Evolutionary conservation across 352 stramenopile genomes (phyloP).

Genomic region (Halophytophthora polymorphica): DNA sequence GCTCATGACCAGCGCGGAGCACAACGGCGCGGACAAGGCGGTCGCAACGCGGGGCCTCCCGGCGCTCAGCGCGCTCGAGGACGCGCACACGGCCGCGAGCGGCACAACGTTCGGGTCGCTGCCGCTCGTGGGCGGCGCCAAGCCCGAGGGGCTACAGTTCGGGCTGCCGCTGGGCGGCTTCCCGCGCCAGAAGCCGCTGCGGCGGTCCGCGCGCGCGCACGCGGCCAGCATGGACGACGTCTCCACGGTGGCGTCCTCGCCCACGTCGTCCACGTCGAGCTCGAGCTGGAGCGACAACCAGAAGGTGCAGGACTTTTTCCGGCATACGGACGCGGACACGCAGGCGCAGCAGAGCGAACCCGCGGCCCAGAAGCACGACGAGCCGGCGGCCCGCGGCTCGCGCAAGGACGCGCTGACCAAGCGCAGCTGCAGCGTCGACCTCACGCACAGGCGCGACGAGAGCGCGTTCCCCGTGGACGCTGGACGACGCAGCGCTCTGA

Average conservation of each 20-base stretch:
- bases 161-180: slow-evolving; percentile 24
- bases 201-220: slow-evolving; percentile 3
- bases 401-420: neutral
- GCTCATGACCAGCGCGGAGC: slow-evolving; percentile 31
- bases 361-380: slow-evolving; percentile 38
- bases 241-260: slow-evolving; percentile 2
- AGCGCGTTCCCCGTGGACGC: too few relatives aligned
- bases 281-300: slow-evolving; percentile 43
- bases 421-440: slow-evolving; percentile 2
- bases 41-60: slow-evolving; percentile 6
- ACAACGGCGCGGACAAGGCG: slow-evolving; percentile 19
- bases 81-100: slow-evolving; percentile 1
- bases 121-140: slow-evolving; percentile 18
- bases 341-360: slow-evolving; percentile 14
- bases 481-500: slow-evolving; percentile 13
- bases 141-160: slow-evolving; percentile 28
- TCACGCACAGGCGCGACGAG: too few relatives aligned
- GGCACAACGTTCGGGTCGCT: slow-evolving; percentile 8
- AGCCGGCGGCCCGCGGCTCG: slow-evolving; percentile 25
- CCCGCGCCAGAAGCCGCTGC: slow-evolving; percentile 17
- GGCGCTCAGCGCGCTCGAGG: slow-evolving; percentile 8
- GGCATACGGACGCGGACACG: slow-evolving; percentile 27
- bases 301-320: slow-evolving; percentile 59
- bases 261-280: slow-evolving; percentile 4
- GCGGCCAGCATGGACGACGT: neutral